Base-by-base conservation (phyloP, 257 asterid species). In the Nicotiana tabacum region DNA sequence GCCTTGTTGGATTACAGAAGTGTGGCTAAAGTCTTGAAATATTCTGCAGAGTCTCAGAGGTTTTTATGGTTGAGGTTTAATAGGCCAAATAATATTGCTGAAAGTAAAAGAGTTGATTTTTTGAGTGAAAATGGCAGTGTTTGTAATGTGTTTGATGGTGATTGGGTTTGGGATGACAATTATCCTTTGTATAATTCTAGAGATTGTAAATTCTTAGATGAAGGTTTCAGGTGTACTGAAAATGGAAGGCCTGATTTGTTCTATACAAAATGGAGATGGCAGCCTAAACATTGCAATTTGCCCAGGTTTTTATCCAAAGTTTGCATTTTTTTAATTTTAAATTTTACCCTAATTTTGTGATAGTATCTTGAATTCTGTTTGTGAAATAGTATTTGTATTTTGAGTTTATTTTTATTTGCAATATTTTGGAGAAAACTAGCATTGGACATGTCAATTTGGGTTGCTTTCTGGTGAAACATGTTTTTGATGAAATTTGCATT, bases 211-310 rank as follows among this genome's bases (percentile, higher is more conserved):
- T 91, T 94, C 66, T 84, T 96, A 90, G 99, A 96, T 86, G 92
- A 87, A 64, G 99, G 98, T 4, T 95, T 94, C 81, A 91, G 97
- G 85, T 95, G 99, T 39, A 82, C 91, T 16, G 99, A 95, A 62
- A 94, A 95, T 92, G 98, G 99, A 1, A 80, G 98, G 92, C 99
- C 97, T 35, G 99, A 96, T 94, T 80, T 82, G 72, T 94, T 94
- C 90, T 96, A 94, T 78, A 94, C 98, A 7, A 94, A 96, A 81
- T 96, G 99, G 99, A 90, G 98, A 83, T 94, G 99, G 99, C 98
- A 94, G 87, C 99, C 99, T 58, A 93, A 87, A 82, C 82, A 87
- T 66, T 96, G 99, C 90, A 90, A 94, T 87, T 88, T 96, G 92
- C 96, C 99, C 88, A 95, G 98, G 98, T 93, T 78, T 69, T 53